These are phyloP conservation scores for Castanospermum australe DNA, from an alignment of 306 rosid species.

Conservation along the genomic window DNA sequence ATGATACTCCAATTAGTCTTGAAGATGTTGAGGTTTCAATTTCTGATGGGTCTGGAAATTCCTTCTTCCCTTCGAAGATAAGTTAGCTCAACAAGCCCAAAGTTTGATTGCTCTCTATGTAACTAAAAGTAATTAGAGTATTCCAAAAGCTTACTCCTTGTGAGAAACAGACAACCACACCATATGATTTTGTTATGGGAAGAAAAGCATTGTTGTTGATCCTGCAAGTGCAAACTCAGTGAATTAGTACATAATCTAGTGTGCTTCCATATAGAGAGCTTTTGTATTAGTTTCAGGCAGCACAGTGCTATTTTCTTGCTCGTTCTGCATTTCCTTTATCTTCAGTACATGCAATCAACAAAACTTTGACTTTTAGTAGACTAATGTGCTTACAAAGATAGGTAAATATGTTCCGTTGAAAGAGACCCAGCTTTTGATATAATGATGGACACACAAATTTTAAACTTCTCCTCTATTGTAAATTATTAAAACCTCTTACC, in stretches of 20 bases:
- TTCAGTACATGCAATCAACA: not conserved
- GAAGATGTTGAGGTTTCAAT: conserved; percentile 25
- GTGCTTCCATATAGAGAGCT: not conserved
- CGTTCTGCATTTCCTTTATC: not conserved
- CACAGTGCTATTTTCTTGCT: not conserved
- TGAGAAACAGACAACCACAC: not conserved
- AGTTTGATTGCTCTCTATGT: conserved; percentile 1
- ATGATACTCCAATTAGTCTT: conserved; percentile 25
- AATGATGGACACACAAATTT: no score
- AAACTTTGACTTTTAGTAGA: not conserved
- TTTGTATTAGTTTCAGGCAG: not conserved
- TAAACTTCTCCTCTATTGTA: no score
- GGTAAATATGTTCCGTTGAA: no score
- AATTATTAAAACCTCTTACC: no score
- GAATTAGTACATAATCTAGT: not conserved
- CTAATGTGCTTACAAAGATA: no score
- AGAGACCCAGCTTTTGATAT: no score
- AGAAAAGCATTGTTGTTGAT: conserved; percentile 13
- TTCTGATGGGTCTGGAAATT: conserved; percentile 28
- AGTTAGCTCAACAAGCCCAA: conserved; percentile 5
- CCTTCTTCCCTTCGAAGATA: conserved; percentile 30
- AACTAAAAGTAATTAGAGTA: conserved; percentile 10
- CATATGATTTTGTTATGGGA: conserved; percentile 26
- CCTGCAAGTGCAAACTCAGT: conserved; percentile 16
- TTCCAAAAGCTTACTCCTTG: conserved; percentile 16